phyloP scores from a whole-genome alignment of 1,139 yeast genomes.

The Kurtzmaniella quercitrusa region DNA sequence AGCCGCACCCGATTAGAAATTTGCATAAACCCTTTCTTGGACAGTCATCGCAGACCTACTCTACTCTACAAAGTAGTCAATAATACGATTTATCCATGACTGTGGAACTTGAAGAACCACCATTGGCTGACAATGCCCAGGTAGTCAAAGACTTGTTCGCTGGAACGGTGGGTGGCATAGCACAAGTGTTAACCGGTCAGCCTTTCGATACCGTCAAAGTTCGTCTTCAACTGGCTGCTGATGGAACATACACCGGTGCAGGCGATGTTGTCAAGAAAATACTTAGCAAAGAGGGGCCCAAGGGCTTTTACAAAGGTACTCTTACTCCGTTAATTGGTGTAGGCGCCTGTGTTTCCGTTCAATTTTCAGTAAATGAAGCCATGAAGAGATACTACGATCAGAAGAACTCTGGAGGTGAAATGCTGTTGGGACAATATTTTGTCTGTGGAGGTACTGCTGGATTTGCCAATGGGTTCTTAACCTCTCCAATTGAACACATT shows the following conservation, averaged over 20 bases:
- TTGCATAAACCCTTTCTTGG: background rate
- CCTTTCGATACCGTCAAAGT: constrained; percentile 96
- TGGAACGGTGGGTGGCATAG: constrained; percentile 91
- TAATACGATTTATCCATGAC: constrained; percentile 26
- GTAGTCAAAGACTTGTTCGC: constrained; percentile 80
- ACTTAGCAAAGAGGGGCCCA: constrained; percentile 67
- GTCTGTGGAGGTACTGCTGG: constrained; percentile 86
- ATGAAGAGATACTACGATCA: constrained; percentile 74
- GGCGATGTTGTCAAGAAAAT: constrained; percentile 70
- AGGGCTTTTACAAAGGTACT: constrained; percentile 88
- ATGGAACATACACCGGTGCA: constrained; percentile 71
- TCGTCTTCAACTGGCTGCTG: constrained; percentile 79
- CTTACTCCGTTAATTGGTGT: constrained; percentile 82
- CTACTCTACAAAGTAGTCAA: background rate
- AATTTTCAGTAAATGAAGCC: constrained; percentile 80
- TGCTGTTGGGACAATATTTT: constrained; percentile 59
- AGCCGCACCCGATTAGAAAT: background rate
- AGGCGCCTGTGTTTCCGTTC: constrained; percentile 88
- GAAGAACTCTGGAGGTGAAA: constrained; percentile 35
- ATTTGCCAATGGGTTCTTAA: constrained; percentile 78
- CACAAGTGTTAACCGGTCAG: constrained; percentile 93
- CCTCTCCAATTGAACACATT: constrained; percentile 89
- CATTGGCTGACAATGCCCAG: constrained; percentile 40
- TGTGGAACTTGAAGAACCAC: constrained; percentile 46
- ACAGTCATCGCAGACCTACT: background rate